Conservation (phyloP, 805 yeast species). For the Pichia heedii region DNA sequence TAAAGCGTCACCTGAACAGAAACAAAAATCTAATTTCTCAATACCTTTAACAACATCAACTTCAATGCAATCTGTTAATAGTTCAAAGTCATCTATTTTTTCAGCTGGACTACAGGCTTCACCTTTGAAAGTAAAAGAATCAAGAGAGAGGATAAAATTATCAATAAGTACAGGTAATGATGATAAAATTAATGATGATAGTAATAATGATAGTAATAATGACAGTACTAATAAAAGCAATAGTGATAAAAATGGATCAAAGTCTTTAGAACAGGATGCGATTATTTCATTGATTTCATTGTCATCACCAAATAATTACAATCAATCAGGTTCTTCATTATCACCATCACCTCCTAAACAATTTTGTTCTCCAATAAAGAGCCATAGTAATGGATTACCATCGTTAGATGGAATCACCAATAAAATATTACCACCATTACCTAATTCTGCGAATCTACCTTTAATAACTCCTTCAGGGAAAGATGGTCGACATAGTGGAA, state of each 20-base stretch:
- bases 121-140: slow-evolving; percentile 8
- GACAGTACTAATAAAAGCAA: no score
- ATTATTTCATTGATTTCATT: slow-evolving; percentile 46
- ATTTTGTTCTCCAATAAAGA: slow-evolving; percentile 4
- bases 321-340: slow-evolving; percentile 7
- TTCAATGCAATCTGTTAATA: neutral
- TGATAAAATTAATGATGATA: neutral
- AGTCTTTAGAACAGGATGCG: slow-evolving; percentile 41
- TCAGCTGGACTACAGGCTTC: slow-evolving; percentile 5
- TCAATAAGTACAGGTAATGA: neutral
- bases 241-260: neutral
- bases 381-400: neutral
- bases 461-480: slow-evolving; percentile 7
- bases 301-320: slow-evolving; percentile 36
- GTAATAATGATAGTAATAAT: neutral
- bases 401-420: slow-evolving; percentile 2
- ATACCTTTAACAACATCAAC: neutral
- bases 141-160: neutral
- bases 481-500: neutral
- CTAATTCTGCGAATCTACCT: neutral
- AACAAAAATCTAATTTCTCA: neutral
- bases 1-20: slow-evolving; percentile 8
- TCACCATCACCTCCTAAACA: slow-evolving; percentile 10
- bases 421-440: slow-evolving; percentile 4
- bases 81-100: neutral